Base-by-base conservation (phyloP, 1,139 yeast species). In the Kluyveromyces sp. region DNA sequence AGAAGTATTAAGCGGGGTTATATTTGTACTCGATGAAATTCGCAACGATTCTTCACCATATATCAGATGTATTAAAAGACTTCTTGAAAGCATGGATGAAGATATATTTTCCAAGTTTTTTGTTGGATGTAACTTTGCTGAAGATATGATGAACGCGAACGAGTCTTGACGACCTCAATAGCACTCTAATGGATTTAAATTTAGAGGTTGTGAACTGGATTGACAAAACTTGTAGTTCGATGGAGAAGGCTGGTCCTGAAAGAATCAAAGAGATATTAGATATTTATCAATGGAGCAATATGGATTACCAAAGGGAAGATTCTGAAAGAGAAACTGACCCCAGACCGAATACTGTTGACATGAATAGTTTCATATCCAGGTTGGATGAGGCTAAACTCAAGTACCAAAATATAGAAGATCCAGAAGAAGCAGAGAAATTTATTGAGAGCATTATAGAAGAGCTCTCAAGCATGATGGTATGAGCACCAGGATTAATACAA, bases 181-280 rank as follows among this genome's bases (percentile, higher is more conserved):
- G 36, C 33, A 36, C 36, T 2, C 29, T 42, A 7, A 21, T 44
- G 32, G 41, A 21, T 8, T 7, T 33, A 10, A 45, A 43, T 25
- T 32, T 50, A 38, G 66, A 63, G 34, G 39, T 62, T 10, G 47
- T 62, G 3, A 52, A 55, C 5, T 41, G 53, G 42, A 39, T 43
- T 15, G 49, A 49, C 7, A 43, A 39, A 3, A 50, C 36, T 30
- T 58, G 58, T 42, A 63, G 60, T 41, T 57, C 48, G 42, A 56
- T 53, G 21, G 68, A 65, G 37, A 52, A 47, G 25, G 34, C 49
- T 7, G 69, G 69, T 0, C 34, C 50, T 2, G 46, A 46, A 4
- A 53, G 67, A 45, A 33, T 60, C 2, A 47, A 45, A 39, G 67
- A 64, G 37, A 50, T 61, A 6, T 50, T 65, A 5, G 67, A 64